Percentiles rank a stretch among this genome's conserved stretches.
phyloP scores from a whole-genome alignment of 2,329 filamentous ascomycete species.

The Phialemonium atrogriseum region DNA sequence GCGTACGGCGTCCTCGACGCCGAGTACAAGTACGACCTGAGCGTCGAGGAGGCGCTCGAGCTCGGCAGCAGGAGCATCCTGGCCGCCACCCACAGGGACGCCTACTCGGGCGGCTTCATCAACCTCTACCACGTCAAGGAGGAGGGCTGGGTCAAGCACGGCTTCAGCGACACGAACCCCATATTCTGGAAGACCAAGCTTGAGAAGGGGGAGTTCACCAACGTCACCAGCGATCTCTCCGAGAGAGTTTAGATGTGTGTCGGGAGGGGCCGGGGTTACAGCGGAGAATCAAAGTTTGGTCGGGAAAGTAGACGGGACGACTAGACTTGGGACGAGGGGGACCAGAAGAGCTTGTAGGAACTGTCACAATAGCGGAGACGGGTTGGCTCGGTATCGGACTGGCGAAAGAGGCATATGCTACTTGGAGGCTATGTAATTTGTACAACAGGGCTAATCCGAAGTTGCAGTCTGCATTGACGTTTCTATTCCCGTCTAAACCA shows the following conservation, averaged over 20 bases:
- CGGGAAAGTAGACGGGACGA: neutral
- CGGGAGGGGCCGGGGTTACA: constrained; percentile 1
- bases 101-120: constrained; percentile 98
- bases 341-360: neutral
- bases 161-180: constrained; percentile 95
- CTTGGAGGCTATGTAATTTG: constrained; percentile 1
- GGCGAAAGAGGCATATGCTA: too few species aligned
- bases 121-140: constrained; percentile 99
- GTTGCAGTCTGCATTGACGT: too few species aligned
- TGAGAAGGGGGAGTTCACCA: constrained; percentile 96
- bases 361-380: constrained; percentile 2
- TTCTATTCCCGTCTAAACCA: too few species aligned
- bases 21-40: constrained; percentile 85
- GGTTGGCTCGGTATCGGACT: too few species aligned
- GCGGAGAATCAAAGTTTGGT: too few species aligned
- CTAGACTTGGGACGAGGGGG: neutral
- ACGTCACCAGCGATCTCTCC: constrained; percentile 75
- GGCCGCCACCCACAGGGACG: constrained; percentile 92
- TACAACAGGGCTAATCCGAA: too few species aligned
- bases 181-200: constrained; percentile 99
- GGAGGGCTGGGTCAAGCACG: constrained; percentile 97
- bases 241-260: constrained; percentile 21
- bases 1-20: constrained; percentile 97
- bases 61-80: constrained; percentile 87
- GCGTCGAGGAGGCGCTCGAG: constrained; percentile 80